Evolutionary conservation across 495 filamentous ascomycete genomes (phyloP), one percentile per base, ranked within the genome.

Genomic region (Xylaria cubensis): DNA sequence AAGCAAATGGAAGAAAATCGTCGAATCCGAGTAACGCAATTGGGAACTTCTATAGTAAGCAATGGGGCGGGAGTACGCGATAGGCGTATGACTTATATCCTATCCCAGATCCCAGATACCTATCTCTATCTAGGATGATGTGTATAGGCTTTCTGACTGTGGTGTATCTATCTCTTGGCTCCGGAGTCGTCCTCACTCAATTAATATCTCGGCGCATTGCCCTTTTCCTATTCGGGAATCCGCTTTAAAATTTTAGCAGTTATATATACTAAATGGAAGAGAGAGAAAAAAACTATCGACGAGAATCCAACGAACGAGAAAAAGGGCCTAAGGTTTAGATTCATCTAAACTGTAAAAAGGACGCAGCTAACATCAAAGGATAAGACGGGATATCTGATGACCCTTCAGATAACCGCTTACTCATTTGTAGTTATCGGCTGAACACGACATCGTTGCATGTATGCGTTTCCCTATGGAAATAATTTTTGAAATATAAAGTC

Each of bases 11-110:
- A 42, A 56, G 19, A 44, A 56, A 53, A 17, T 42, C 50, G 65
- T 50, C 65, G 65, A 41, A 39, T 10, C 65, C 34, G 65, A 32
- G 32, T 19, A 56, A 34, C 65, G 50, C 29, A 13, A 55, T 42
- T 67, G 65, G 65, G 48, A 34, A 55, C 56, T 10, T 67, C 50
- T 50, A 67, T 36, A 67, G 65, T 67, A 67, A 67, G 65, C 65
- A 67, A 41, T 55, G 50, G 26, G 65, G 46, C 34, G 34, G 48
- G 29, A 36, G 17, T 15, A 53, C 39, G 15, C 21, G 48, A 55
- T 56, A 36, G n/a, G 39, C 36, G 17, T 61, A 36, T 34, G 58
- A 61, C 34, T 32, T 42, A 21, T 39, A 15, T 29, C 53, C 53
- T 58, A 6, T 32, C 53, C 29, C 4, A 32, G 53, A 6, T 32